A percentile compares a stretch with the other conserved stretches of the same genome.
Evolutionary conservation across 306 rosid genomes (phyloP).

Genomic region (Hippophae rhamnoides): DNA sequence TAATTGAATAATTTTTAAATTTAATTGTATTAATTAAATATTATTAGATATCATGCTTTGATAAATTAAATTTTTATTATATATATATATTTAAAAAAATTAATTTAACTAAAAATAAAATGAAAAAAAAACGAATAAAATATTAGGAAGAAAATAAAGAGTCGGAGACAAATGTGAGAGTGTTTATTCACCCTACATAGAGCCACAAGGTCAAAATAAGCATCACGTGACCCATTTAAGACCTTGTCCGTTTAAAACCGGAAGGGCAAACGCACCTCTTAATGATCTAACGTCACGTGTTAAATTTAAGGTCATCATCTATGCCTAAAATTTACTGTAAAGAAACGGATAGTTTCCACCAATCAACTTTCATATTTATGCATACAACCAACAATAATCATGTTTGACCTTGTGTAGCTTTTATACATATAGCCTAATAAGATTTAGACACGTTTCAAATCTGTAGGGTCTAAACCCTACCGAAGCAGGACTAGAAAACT

Average conservation of each 20-base stretch:
- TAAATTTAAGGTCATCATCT: neutral
- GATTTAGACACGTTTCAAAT: neutral
- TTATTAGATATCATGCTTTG: too few relatives aligned
- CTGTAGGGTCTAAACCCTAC: neutral
- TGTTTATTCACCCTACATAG: conserved; percentile 1
- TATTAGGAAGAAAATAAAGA: neutral
- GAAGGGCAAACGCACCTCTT: neutral
- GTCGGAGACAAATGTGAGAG: neutral
- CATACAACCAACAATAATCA: neutral
- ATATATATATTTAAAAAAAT: too few relatives aligned
- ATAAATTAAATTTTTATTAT: too few relatives aligned
- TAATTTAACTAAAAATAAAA: too few relatives aligned
- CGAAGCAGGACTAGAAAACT: neutral
- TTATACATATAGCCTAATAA: neutral
- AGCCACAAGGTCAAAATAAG: conserved; percentile 1
- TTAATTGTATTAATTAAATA: too few relatives aligned
- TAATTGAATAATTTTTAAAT: too few relatives aligned
- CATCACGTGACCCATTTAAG: conserved; percentile 12
- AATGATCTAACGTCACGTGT: conserved; percentile 7
- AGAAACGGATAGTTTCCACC: neutral
- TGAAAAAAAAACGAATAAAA: neutral
- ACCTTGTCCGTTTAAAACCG: conserved; percentile 7
- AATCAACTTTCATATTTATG: neutral
- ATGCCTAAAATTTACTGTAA: conserved; percentile 8
- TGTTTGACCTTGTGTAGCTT: neutral